A percentile compares a stretch with the other conserved stretches of the same genome.
phyloP scores from a whole-genome alignment of 225 moss, liverwort and hornwort genomes.

The Physcomitrellopsis africana region DNA sequence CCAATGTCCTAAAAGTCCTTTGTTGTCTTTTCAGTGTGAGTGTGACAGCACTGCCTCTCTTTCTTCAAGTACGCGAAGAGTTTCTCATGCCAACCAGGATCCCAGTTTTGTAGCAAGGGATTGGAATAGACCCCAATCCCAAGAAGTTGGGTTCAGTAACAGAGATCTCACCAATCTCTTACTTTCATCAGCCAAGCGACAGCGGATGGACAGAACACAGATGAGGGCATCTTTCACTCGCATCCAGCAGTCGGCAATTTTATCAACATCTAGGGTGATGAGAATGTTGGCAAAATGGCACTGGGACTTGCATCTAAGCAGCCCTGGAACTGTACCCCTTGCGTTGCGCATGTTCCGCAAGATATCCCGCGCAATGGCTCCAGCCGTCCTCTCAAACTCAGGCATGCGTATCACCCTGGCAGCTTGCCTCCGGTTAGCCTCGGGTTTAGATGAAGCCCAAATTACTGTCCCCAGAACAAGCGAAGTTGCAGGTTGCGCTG shows the following conservation, averaged over 20 bases:
- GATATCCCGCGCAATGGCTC: slow-evolving; percentile 26
- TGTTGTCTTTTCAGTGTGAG: slow-evolving; percentile 35
- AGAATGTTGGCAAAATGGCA: slow-evolving; percentile 53
- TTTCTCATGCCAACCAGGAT: slow-evolving; percentile 20
- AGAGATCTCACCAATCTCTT: slow-evolving; percentile 17
- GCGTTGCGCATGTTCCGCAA: slow-evolving; percentile 45
- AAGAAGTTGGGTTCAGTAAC: slow-evolving; percentile 1
- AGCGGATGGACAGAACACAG: slow-evolving; percentile 37
- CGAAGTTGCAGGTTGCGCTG: slow-evolving; percentile 44
- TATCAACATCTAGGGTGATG: slow-evolving; percentile 24
- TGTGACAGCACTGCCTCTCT: slow-evolving; percentile 24
- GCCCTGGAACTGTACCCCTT: slow-evolving; percentile 46
- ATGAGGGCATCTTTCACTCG: slow-evolving; percentile 30
- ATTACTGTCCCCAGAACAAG: slow-evolving; percentile 36
- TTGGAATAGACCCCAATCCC: slow-evolving; percentile 20
- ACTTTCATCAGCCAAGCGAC: slow-evolving; percentile 38
- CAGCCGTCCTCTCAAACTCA: slow-evolving; percentile 28
- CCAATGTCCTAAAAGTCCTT: slow-evolving; percentile 22
- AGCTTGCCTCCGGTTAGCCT: slow-evolving; percentile 49
- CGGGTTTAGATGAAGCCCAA: slow-evolving; percentile 49
- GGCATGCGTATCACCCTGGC: slow-evolving; percentile 43
- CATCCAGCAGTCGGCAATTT: slow-evolving; percentile 5
- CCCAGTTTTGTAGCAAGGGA: slow-evolving; percentile 26
- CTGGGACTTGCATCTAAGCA: slow-evolving; percentile 54
- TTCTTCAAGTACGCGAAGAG: slow-evolving; percentile 22